Base-by-base conservation (phyloP, 371 early-diverging fungal genomes). In the Mucor ambiguus region DNA sequence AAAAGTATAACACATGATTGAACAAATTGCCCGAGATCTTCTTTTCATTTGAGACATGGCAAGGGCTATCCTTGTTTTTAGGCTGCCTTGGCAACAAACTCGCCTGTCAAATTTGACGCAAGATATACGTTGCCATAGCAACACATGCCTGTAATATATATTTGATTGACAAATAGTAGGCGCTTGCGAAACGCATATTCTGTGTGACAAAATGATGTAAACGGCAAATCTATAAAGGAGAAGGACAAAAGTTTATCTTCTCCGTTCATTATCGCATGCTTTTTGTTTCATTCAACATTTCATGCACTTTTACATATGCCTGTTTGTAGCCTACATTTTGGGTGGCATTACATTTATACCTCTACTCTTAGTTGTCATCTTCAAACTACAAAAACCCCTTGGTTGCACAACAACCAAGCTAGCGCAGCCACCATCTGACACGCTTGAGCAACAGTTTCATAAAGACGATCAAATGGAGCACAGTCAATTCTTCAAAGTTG, bases 301-400 rank as follows among this genome's bases (percentile, higher is more conserved):
- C 18, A 52, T 63, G 29, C 43, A 41, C 32, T 59, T 29, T 54
- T 69, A 57, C 14, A 33, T 60, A n/a, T 63, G 67, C 12, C 35
- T 75, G 33, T n/a, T 60, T 48, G 43, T 71, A 54, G 77, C 75
- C 30, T 84, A 84, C 55, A 11, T 82, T 46, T 20, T 78, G 28
- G 85, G 85, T 22, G 82, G 82, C 22, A 22, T 84, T 7, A 84
- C 85, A 14, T 61, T 84, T 35, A 44, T 84, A 38, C 84, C 84
- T 7, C 4, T 80, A 1, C 14, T 74, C 2, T 33, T 80, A 16
- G 12, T 72, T 54, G 11, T 43, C 41, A 0, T 55, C 52, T 41
- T 12, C 52, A 28, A 26, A 28, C 37, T 35, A 2, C 30, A 38
- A 11, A 16, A 26, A 29, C 16, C 32, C 28, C 10, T 52, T 52